phyloP scores from a whole-genome alignment of 2,329 filamentous ascomycete genomes.

The Venturia carpophila region DNA sequence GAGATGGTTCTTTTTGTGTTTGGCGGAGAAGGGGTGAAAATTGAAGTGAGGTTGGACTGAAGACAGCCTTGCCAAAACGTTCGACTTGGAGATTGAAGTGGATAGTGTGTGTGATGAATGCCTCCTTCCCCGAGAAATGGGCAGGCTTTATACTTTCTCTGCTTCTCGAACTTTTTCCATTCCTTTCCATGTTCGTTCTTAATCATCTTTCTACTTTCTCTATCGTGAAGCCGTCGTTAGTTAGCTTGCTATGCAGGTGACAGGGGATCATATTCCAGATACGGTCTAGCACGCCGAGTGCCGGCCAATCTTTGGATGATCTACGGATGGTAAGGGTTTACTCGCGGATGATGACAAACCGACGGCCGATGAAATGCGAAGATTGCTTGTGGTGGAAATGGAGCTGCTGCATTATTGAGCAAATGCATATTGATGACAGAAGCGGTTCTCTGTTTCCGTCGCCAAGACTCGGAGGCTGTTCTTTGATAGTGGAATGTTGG shows the following conservation, averaged over 20 bases:
- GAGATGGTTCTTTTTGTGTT: not conserved
- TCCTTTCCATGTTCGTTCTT: not conserved
- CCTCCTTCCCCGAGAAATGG: not conserved
- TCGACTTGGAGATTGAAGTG: not conserved
- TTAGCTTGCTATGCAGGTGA: not conserved
- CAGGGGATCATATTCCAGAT: slow-evolving; percentile 2
- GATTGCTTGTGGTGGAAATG: not conserved
- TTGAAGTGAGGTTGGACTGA: not conserved
- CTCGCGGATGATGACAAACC: not conserved
- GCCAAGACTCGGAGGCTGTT: too few species aligned
- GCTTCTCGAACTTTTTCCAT: not conserved
- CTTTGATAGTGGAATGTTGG: too few species aligned
- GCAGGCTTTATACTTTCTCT: not conserved
- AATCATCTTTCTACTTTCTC: not conserved
- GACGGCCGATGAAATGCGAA: not conserved
- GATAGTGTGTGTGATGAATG: not conserved
- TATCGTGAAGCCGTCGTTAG: not conserved
- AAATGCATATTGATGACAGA: too few species aligned
- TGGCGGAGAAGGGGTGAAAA: too few species aligned
- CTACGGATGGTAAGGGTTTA: not conserved
- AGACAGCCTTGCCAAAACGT: not conserved
- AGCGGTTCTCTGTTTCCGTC: too few species aligned
- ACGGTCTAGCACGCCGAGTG: not conserved
- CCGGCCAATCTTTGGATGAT: not conserved
- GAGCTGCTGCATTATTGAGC: not conserved